phyloP scores from a whole-genome alignment of 192 early-diverging fungal species.

The Diversispora epigaea region DNA sequence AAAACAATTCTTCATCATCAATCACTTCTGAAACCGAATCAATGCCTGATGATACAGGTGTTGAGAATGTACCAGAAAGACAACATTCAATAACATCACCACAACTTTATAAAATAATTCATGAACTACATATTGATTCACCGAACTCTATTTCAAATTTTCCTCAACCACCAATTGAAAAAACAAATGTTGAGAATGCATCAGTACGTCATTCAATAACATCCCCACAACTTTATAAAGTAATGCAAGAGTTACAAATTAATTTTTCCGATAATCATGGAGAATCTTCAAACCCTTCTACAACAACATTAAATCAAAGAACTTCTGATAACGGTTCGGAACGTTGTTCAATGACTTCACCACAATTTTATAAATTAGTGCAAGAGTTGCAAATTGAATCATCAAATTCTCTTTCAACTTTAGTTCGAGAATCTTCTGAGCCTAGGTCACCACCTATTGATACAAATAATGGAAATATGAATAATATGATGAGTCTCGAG shows the following conservation, averaged over 20 bases:
- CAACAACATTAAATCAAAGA: background rate
- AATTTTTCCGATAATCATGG: background rate
- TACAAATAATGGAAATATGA: background rate
- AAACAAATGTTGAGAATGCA: background rate
- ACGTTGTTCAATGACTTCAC: background rate
- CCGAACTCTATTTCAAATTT: background rate
- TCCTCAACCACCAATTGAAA: background rate
- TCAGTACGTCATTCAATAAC: too few relatives aligned
- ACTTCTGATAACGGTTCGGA: background rate
- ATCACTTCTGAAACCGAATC: too few relatives aligned
- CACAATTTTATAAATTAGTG: background rate
- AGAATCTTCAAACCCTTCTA: background rate
- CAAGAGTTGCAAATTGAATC: background rate
- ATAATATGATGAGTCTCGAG: background rate
- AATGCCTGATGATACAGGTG: too few relatives aligned
- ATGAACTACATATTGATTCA: conserved; percentile 1
- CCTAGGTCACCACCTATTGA: background rate
- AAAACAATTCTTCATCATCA: too few relatives aligned
- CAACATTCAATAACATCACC: too few relatives aligned
- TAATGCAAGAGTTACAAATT: background rate
- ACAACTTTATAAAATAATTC: too few relatives aligned
- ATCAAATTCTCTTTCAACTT: background rate
- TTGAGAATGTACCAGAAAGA: too few relatives aligned
- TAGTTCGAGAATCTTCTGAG: background rate
- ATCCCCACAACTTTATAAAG: background rate